Evolutionary conservation across 495 filamentous ascomycete genomes (phyloP), one percentile per base, ranked within the genome.

Genomic region (Tuber indicum): DNA sequence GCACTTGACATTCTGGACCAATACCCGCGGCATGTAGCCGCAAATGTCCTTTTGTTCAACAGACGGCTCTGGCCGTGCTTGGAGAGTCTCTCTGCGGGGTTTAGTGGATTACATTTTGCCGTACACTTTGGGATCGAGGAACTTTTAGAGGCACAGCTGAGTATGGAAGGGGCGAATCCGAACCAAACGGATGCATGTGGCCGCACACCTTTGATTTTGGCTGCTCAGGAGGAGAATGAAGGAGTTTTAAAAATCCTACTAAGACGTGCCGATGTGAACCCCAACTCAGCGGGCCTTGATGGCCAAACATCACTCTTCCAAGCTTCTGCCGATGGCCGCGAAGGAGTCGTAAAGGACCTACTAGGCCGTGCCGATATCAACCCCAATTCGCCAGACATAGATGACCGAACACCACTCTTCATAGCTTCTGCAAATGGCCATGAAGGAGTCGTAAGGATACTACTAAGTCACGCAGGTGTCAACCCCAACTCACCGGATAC

Each of bases 61-160:
- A 5, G 4, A 8, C 0, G 0, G 23, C 5, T 3, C 17, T 8
- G 5, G 47, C 19, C 0, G 6, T 49, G 23, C 5, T 1, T 5
- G 19, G 6, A 19, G 19, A 7, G 47, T n/a, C n/a, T n/a, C 19
- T 49, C 47, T 21, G 19, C 47, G 6, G 19, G 47, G 0, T 49
- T 49, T 23, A 49, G 19, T 23, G 47, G 47, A 21, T 21, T 49
- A 19, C 47, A 49, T 8, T 49, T 8, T 49, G 47, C 8, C 5
- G 47, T 19, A 49, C 23, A 23, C 47, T 21, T 49, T 8, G 47
- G 47, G 8, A 23, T 49, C 47, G 19, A 49, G 23, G 19, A 49
- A 23, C 47, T 49, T 49, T 19, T 49, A 23, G 47, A 49, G 47
- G 47, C 19, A 8, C 47, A 7, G 6, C 8, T 49, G 19, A 8